Base-by-base conservation (phyloP, 306 rosid species). In the Begonia peltatifolia region DNA sequence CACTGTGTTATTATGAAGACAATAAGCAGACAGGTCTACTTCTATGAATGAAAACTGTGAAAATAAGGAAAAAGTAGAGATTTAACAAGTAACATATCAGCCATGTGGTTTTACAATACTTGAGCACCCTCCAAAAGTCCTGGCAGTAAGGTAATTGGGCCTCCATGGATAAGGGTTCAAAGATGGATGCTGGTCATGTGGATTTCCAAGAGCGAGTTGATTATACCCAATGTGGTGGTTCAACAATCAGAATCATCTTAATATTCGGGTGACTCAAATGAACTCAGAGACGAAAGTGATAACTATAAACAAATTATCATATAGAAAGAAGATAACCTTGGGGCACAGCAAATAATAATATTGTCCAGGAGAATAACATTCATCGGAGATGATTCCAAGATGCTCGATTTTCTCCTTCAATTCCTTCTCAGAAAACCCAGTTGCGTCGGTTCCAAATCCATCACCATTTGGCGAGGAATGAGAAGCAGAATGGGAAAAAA, bases 261-360 rank as follows among this genome's bases (percentile, higher is more conserved):
- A 30, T 5, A 30, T 5, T 30, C 38, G 38, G 9, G 6, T 30
- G 38, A 30, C 6, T 30, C 38, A 30, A 30, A 30, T 30, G 38
- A 30, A 30, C 3, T 30, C 38, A 30, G 38, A 30, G 38, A 30
- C 38, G 38, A 30, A 30, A 30, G 9, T 5, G 38, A 30, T 30
- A 5, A 30, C 38, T 7, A 7, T 0, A 35, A 12, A 46, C 14
- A 6, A 30, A 9, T 30, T 30, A 30, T 7, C 38, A 30, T 5
- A 30, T 30, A 44, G 17, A 23, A 14, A 50, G 58, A 14, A 60
- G 50, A 63, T 69, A 89, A 52, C 95, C 88, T 78, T 89, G 47
- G 97, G 94, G 64, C 97, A 89, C 54, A 64, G 61, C 46, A 82
- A 30, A 60, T 75, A 78, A 66, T 77, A 74, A 67, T 71, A 84